phyloP scores from a whole-genome alignment of 805 yeast genomes.

The Candida argentea region DNA sequence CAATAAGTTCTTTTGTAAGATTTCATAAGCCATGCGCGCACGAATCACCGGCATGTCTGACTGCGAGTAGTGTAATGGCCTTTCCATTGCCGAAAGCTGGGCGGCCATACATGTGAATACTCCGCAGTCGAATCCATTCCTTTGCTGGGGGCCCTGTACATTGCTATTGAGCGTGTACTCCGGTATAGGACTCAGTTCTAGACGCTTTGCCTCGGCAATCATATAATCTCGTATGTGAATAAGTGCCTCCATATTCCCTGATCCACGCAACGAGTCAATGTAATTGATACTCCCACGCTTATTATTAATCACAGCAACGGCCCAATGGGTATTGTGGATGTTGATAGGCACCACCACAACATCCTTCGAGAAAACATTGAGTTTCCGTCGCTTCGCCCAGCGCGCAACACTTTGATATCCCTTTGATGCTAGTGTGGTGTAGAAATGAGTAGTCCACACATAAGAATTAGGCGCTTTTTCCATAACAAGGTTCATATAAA shows the following conservation, averaged over 20 bases:
- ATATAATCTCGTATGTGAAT: conserved; percentile 50
- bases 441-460: conserved; percentile 85
- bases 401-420: conserved; percentile 77
- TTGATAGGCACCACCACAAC: conserved; percentile 80
- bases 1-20: conserved; percentile 25
- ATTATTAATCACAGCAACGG: conserved; percentile 70
- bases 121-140: conserved; percentile 91
- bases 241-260: conserved; percentile 36
- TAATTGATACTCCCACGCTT: conserved; percentile 48
- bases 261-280: conserved; percentile 57
- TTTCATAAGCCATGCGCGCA: conserved; percentile 57
- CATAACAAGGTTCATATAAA: conserved; percentile 51
- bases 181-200: conserved; percentile 11
- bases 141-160: conserved; percentile 62
- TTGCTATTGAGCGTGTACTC: conserved; percentile 17
- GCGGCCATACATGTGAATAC: conserved; percentile 82
- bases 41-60: conserved; percentile 62
- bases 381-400: conserved; percentile 75
- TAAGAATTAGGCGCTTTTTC: conserved; percentile 36
- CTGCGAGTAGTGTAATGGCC: conserved; percentile 46
- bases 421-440: conserved; percentile 52
- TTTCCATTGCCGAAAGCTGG: conserved; percentile 44
- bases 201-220: conserved; percentile 52
- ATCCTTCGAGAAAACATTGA: conserved; percentile 53
- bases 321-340: conserved; percentile 82